These are phyloP conservation scores for Picea sitchensis DNA, from an alignment of 75 land plant genomes.

Conservation along the genomic window DNA sequence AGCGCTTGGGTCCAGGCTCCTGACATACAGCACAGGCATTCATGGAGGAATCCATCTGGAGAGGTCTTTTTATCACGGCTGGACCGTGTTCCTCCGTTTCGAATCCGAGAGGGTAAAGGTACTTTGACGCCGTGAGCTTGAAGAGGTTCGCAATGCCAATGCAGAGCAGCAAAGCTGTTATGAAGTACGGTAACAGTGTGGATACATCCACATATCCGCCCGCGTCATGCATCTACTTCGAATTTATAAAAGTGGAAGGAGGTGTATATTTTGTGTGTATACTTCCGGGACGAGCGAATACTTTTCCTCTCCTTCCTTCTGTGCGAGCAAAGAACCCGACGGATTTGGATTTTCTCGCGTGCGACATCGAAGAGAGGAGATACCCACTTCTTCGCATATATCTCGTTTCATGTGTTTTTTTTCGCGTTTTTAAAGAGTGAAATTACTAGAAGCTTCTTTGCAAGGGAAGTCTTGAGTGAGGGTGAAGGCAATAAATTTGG, in stretches of 20 bases:
- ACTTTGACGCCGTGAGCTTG: background rate
- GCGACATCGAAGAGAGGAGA: too few species aligned
- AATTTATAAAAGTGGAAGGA: background rate
- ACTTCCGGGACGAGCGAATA: too few species aligned
- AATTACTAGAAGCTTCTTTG: too few species aligned
- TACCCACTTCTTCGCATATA: too few species aligned
- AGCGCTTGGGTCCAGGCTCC: constrained; percentile 27
- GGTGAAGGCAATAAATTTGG: too few species aligned
- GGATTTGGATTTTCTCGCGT: too few species aligned
- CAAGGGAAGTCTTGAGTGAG: too few species aligned
- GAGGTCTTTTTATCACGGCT: background rate
- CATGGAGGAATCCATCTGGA: background rate
- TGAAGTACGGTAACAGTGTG: constrained; percentile 5
- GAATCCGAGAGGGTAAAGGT: background rate
- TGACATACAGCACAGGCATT: constrained; percentile 45
- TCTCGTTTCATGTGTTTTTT: too few species aligned
- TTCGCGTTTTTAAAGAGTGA: too few species aligned
- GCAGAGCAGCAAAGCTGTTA: background rate
- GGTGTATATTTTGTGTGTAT: background rate
- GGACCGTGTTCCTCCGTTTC: too few species aligned
- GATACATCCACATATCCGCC: constrained; percentile 11
- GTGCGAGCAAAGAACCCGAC: too few species aligned
- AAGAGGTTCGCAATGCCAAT: background rate
- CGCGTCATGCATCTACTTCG: constrained; percentile 9
- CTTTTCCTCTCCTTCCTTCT: too few species aligned